These are phyloP conservation scores for Pelagophyceae sp. DNA, from an alignment of 352 stramenopile genomes.

Conservation along the genomic window DNA sequence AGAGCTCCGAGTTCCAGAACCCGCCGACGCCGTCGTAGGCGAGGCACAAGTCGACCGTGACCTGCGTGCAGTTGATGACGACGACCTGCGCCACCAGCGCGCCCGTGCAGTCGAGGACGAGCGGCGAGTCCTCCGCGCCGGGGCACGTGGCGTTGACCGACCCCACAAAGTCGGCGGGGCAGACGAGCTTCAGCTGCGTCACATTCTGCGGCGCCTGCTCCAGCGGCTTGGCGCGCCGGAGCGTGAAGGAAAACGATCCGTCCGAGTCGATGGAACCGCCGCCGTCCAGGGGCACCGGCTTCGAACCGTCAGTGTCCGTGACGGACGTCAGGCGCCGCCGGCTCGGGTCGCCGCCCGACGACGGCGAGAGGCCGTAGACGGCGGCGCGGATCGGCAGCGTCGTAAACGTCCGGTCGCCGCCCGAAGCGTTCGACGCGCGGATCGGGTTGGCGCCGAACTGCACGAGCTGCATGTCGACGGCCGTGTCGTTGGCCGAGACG, in stretches of 20 bases:
- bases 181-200: background rate
- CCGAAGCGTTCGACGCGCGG: too few relatives aligned
- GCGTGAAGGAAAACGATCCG: background rate
- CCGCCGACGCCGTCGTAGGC: background rate
- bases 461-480: background rate
- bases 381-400: too few relatives aligned
- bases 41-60: background rate
- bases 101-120: background rate
- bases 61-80: background rate
- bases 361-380: too few relatives aligned
- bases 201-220: background rate
- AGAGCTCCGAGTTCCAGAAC: background rate
- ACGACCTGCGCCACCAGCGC: background rate
- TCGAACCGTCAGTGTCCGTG: too few relatives aligned
- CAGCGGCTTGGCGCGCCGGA: background rate
- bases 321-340: too few relatives aligned
- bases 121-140: background rate
- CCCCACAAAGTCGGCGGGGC: background rate
- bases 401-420: too few relatives aligned
- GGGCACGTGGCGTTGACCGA: background rate
- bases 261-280: background rate
- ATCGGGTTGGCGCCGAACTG: background rate
- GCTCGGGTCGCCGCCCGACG: too few relatives aligned
- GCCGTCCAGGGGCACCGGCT: too few relatives aligned
- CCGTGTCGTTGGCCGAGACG: background rate